Conservation (phyloP, 306 rosid genomes). For the Glycine tomentella region DNA sequence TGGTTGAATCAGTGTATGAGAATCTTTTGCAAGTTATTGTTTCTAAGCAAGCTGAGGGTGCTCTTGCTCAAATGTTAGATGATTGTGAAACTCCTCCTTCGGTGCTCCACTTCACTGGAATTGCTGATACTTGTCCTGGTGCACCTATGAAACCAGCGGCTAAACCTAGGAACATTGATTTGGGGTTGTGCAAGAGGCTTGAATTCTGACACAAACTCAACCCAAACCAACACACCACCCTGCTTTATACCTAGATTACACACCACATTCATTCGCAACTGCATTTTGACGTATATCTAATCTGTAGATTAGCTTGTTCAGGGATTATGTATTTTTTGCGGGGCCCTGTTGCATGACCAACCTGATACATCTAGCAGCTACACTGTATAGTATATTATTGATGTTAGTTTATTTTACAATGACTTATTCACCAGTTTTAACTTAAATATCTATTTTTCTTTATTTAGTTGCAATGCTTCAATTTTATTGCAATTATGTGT, state of each 20-base stretch:
- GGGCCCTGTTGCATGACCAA: constrained; percentile 43
- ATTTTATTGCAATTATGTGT: not conserved
- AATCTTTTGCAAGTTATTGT: constrained; percentile 70
- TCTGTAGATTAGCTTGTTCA: constrained; percentile 32
- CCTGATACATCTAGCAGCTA: constrained; percentile 41
- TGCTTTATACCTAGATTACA: not conserved
- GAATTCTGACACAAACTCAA: constrained; percentile 54
- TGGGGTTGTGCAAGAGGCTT: constrained; percentile 76
- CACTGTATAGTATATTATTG: constrained; percentile 46
- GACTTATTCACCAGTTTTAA: not conserved
- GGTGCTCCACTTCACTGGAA: constrained; percentile 42
- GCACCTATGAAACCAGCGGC: constrained; percentile 55
- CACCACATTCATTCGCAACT: constrained; percentile 31
- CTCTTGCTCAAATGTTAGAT: constrained; percentile 44
- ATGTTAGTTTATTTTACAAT: constrained; percentile 17
- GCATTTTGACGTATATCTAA: constrained; percentile 24
- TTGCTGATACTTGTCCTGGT: constrained; percentile 66
- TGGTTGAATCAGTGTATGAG: constrained; percentile 63
- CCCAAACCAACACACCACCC: too few species aligned
- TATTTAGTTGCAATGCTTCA: not conserved
- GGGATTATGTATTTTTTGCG: constrained; percentile 15
- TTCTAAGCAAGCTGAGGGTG: constrained; percentile 58
- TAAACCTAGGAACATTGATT: constrained; percentile 55
- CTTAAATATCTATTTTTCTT: constrained; percentile 22
- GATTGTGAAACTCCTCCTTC: constrained; percentile 59